Evolutionary conservation across 2,329 filamentous ascomycete species (phyloP).

Genomic region (Dothideomycetes sp.): DNA sequence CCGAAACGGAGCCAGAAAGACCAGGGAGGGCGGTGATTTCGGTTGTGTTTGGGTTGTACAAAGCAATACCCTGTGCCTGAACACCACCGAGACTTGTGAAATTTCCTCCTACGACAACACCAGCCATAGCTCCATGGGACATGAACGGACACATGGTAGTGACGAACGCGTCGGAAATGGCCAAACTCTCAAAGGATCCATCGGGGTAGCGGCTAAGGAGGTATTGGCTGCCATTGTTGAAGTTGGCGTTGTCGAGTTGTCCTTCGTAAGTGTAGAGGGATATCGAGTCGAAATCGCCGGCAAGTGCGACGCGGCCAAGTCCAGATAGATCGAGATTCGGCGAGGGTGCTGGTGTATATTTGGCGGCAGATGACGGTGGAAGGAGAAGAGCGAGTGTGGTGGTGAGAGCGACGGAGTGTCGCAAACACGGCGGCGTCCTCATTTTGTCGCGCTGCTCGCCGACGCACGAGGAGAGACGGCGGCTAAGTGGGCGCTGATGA

Average conservation of each 20-base stretch:
- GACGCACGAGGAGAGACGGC: slow-evolving; percentile 3
- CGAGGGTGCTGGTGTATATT: slow-evolving; percentile 53
- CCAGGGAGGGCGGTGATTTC: slow-evolving; percentile 67
- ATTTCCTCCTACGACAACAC: slow-evolving; percentile 82
- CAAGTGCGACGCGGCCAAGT: slow-evolving; percentile 75
- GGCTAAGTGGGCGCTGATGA: slow-evolving; percentile 6
- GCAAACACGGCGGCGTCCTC: slow-evolving; percentile 10
- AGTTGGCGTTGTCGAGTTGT: slow-evolving; percentile 60
- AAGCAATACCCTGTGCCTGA: slow-evolving; percentile 64
- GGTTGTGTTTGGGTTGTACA: slow-evolving; percentile 67
- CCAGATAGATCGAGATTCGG: slow-evolving; percentile 68
- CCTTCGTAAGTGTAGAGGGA: slow-evolving; percentile 80
- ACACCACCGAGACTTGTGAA: slow-evolving; percentile 81
- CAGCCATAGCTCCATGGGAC: slow-evolving; percentile 56
- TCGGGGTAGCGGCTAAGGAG: slow-evolving; percentile 77
- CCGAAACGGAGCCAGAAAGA: slow-evolving; percentile 71
- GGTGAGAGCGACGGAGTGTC: slow-evolving; percentile 15
- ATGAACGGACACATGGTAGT: slow-evolving; percentile 78
- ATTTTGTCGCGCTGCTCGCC: slow-evolving; percentile 15
- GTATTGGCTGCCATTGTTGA: slow-evolving; percentile 68
- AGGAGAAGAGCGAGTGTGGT: slow-evolving; percentile 6
- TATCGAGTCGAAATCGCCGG: slow-evolving; percentile 83
- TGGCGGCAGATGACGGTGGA: slow-evolving; percentile 5
- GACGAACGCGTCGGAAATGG: slow-evolving; percentile 68
- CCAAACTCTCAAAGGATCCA: slow-evolving; percentile 66